Percentiles rank a stretch among this genome's conserved stretches.
Conservation (phyloP, 2,329 filamentous ascomycete genomes). For the Macrophomina tecta region DNA sequence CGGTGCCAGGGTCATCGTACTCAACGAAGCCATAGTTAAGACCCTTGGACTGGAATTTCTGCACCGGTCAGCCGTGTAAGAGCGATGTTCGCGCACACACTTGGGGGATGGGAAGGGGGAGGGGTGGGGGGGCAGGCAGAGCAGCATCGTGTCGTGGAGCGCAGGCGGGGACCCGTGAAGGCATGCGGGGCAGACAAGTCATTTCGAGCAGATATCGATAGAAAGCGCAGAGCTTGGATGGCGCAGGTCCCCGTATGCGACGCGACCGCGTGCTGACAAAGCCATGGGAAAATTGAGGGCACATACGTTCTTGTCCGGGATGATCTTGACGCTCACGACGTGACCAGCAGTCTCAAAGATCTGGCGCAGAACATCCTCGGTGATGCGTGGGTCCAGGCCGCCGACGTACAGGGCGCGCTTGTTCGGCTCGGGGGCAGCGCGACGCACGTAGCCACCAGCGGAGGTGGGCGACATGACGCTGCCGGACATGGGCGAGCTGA, state of each 20-base stretch:
- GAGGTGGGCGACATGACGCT: constrained; percentile 85
- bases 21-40: constrained; percentile 99
- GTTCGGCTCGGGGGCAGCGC: constrained; percentile 95
- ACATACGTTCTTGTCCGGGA: constrained; percentile 98
- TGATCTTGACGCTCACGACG: constrained; percentile 98
- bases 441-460: constrained; percentile 79
- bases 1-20: constrained; percentile 95
- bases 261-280: constrained; percentile 25
- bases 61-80: constrained; percentile 26
- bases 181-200: constrained; percentile 7
- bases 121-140: not conserved
- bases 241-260: constrained; percentile 25
- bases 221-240: constrained; percentile 19
- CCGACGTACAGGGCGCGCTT: constrained; percentile 97
- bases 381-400: constrained; percentile 91
- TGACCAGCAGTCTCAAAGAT: constrained; percentile 99
- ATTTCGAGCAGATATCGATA: constrained; percentile 15
- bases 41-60: constrained; percentile 77
- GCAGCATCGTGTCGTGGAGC: constrained; percentile 4
- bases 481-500: constrained; percentile 83
- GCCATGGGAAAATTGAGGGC: constrained; percentile 27
- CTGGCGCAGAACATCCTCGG: constrained; percentile 93
- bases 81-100: constrained; percentile 3
- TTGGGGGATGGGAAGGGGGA: not conserved
- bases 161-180: not conserved